Conservation (phyloP, 2,329 filamentous ascomycete genomes). For the Neopestalotiopsis sp. region DNA sequence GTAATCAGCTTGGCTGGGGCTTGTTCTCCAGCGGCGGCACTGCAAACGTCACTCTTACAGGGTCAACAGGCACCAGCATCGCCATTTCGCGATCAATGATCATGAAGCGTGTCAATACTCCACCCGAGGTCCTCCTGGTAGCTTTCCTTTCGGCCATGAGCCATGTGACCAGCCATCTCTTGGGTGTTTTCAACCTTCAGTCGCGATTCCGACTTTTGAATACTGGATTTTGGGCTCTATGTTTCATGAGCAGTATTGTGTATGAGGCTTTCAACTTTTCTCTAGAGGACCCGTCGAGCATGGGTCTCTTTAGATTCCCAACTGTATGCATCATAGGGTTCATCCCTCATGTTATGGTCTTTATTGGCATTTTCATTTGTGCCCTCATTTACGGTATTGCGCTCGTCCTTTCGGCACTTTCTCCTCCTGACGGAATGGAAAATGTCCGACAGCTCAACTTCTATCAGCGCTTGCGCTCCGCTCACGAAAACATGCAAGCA, state of each 20-base stretch:
- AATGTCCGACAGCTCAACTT: slow-evolving; percentile 45
- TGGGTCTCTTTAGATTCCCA: slow-evolving; percentile 82
- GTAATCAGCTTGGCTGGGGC: slow-evolving; percentile 77
- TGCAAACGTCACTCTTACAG: slow-evolving; percentile 48
- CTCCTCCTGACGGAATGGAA: slow-evolving; percentile 56
- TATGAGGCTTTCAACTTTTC: slow-evolving; percentile 74
- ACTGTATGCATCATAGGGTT: slow-evolving; percentile 96
- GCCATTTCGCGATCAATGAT: slow-evolving; percentile 69
- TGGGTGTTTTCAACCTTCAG: slow-evolving; percentile 83
- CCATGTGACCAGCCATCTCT: slow-evolving; percentile 81
- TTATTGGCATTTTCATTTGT: slow-evolving; percentile 79
- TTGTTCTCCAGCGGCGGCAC: slow-evolving; percentile 56
- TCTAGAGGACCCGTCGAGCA: slow-evolving; percentile 61
- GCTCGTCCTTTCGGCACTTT: slow-evolving; percentile 75
- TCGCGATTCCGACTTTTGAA: slow-evolving; percentile 80
- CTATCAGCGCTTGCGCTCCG: slow-evolving; percentile 67
- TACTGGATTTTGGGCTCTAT: slow-evolving; percentile 87
- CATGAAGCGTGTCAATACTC: slow-evolving; percentile 81
- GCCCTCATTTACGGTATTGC: slow-evolving; percentile 78
- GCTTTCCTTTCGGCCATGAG: slow-evolving; percentile 88
- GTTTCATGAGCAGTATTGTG: slow-evolving; percentile 85
- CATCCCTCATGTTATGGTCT: slow-evolving; percentile 88
- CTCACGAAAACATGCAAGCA: slow-evolving; percentile 90
- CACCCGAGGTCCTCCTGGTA: slow-evolving; percentile 86
- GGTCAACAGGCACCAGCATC: slow-evolving; percentile 43